Evolutionary conservation across 192 early-diverging fungal genomes (phyloP).

Genomic region (Spizellomyces punctatus): DNA sequence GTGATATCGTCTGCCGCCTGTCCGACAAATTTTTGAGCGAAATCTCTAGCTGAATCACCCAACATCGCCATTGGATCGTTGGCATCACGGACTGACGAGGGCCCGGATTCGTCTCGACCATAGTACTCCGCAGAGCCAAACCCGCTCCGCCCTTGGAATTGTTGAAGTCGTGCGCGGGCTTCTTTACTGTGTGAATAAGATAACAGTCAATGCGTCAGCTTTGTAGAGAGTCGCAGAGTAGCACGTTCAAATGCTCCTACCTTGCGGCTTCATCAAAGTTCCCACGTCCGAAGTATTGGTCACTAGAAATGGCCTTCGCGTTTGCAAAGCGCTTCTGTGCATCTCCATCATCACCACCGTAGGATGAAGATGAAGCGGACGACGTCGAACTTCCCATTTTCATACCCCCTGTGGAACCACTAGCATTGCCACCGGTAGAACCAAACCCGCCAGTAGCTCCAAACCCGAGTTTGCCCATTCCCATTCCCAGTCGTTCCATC

Average conservation of each 20-base stretch:
- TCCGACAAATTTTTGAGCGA: conserved; percentile 57
- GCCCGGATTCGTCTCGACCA: conserved; percentile 41
- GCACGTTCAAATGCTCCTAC: conserved; percentile 23
- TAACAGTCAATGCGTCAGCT: background rate
- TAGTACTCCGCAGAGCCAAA: conserved; percentile 63
- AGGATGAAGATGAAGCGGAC: background rate
- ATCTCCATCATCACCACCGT: conserved; percentile 47
- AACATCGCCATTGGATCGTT: conserved; percentile 38
- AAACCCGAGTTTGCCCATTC: conserved; percentile 54
- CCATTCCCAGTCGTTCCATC: conserved; percentile 69
- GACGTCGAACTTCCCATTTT: background rate
- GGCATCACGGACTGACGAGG: background rate
- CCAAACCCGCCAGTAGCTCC: conserved; percentile 53
- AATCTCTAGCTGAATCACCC: conserved; percentile 41
- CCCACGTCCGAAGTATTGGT: conserved; percentile 88
- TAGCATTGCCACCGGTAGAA: conserved; percentile 20
- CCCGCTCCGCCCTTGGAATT: conserved; percentile 56
- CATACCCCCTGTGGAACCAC: background rate
- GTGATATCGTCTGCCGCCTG: conserved; percentile 57
- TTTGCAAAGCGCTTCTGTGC: conserved; percentile 79
- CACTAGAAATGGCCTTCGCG: conserved; percentile 87
- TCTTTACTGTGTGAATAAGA: conserved; percentile 50
- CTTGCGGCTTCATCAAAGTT: conserved; percentile 60
- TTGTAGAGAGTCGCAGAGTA: background rate
- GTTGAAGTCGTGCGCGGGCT: conserved; percentile 45